Percentiles rank a stretch among this genome's conserved stretches.
Evolutionary conservation across 345 rosid species (phyloP).

Genomic region (Camelina sativa): DNA sequence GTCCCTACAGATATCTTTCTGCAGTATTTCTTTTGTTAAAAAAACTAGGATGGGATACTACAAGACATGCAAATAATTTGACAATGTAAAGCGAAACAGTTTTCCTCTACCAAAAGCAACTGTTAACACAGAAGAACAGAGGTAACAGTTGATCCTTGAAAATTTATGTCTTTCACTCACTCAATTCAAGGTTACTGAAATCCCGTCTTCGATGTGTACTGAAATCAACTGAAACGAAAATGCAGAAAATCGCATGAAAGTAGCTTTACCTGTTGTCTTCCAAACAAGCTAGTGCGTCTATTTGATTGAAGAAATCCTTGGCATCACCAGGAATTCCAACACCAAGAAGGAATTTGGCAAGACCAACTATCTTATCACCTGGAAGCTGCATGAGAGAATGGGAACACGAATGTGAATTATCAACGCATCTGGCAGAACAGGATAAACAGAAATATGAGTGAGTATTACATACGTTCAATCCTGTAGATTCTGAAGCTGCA

Average conservation of each 20-base stretch:
- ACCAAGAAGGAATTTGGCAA: slow-evolving; percentile 88
- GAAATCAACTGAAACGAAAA: slow-evolving; percentile 2
- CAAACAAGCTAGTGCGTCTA: slow-evolving; percentile 79
- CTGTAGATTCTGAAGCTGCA: slow-evolving; percentile 63
- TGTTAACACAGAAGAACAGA: neutral
- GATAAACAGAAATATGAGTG: slow-evolving; percentile 9
- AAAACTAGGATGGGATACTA: slow-evolving; percentile 2
- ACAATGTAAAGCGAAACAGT: slow-evolving; percentile 4
- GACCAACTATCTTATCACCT: slow-evolving; percentile 72
- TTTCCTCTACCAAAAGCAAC: slow-evolving; percentile 22
- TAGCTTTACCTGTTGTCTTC: slow-evolving; percentile 76
- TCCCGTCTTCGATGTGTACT: slow-evolving; percentile 14
- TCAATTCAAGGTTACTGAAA: slow-evolving; percentile 10
- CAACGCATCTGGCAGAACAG: slow-evolving; percentile 14
- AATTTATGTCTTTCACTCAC: neutral
- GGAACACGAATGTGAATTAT: slow-evolving; percentile 27
- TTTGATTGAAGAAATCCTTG: slow-evolving; percentile 81
- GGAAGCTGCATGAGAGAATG: slow-evolving; percentile 69
- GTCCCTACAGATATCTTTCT: slow-evolving; percentile 16
- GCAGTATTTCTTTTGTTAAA: slow-evolving; percentile 2
- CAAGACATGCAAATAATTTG: neutral
- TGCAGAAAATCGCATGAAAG: slow-evolving; percentile 13
- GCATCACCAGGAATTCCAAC: slow-evolving; percentile 90
- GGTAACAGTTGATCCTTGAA: slow-evolving; percentile 2
- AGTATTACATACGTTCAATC: slow-evolving; percentile 57